These are phyloP conservation scores for Xylariaceae sp. DNA, from an alignment of 2,329 filamentous ascomycete genomes.

Conservation along the genomic window DNA sequence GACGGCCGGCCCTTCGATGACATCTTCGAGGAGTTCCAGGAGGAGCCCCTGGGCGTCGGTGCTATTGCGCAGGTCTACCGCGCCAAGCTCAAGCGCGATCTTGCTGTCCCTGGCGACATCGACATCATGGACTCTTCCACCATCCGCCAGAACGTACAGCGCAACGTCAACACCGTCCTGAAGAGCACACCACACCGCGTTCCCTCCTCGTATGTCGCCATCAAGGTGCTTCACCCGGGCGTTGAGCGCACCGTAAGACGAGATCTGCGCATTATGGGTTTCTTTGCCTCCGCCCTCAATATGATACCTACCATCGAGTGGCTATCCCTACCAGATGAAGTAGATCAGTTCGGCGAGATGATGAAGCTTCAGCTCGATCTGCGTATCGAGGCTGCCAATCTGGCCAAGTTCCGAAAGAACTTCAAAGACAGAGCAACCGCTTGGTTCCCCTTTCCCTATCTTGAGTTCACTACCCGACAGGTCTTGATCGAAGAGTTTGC, in stretches of 20 bases:
- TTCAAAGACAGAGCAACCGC: slow-evolving; percentile 86
- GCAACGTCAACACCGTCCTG: slow-evolving; percentile 78
- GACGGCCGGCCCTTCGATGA: slow-evolving; percentile 75
- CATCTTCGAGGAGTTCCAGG: slow-evolving; percentile 94
- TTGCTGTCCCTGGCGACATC: slow-evolving; percentile 61
- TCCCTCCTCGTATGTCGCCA: slow-evolving; percentile 86
- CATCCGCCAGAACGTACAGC: slow-evolving; percentile 66
- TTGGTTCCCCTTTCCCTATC: slow-evolving; percentile 96
- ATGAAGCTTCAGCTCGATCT: slow-evolving; percentile 97
- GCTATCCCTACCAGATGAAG: slow-evolving; percentile 93
- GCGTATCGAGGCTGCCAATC: slow-evolving; percentile 88
- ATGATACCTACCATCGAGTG: slow-evolving; percentile 91
- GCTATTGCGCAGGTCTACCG: slow-evolving; percentile 98
- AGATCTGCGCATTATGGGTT: slow-evolving; percentile 88
- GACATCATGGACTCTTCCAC: slow-evolving; percentile 52
- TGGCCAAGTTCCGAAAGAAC: slow-evolving; percentile 82
- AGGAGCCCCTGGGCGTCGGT: slow-evolving; percentile 83
- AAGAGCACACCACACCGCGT: slow-evolving; percentile 83
- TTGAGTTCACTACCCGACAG: slow-evolving; percentile 85
- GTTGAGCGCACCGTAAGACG: slow-evolving; percentile 88
- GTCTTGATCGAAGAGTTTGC: slow-evolving; percentile 95
- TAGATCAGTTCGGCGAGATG: slow-evolving; percentile 93
- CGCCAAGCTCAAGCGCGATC: slow-evolving; percentile 78
- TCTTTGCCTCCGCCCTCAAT: slow-evolving; percentile 84
- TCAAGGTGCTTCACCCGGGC: slow-evolving; percentile 91